Evolutionary conservation across 2,329 filamentous ascomycete genomes (phyloP), one percentile per base, ranked within the genome.

Genomic region (Pseudocercospora musae): DNA sequence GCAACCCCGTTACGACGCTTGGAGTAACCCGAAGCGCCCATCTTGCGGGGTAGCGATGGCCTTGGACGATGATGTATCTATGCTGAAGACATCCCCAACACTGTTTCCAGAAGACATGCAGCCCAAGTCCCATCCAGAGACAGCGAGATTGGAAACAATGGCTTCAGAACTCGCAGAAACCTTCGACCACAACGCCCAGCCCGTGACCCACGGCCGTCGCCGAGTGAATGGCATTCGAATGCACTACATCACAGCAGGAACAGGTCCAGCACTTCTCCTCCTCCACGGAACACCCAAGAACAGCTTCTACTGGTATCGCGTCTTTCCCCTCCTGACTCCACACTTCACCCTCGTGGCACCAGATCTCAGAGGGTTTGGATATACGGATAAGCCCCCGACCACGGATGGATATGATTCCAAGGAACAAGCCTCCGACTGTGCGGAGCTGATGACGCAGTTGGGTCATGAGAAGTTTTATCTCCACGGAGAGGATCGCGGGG

Each of bases 311-410:
- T 78, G 74, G 74, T 77, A 77, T 66, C 72, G 70, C 1, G 65
- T 77, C 33, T 65, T 74, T 15, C 74, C 75, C 0, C 67, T 73
- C 1, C 68, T 78, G 1, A 76, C 72, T 9, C 65, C 69, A 27
- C 68, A 77, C 62, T 77, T 77, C 65, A 76, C 71, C 0, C 59
- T 78, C 49, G 70, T 78, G 1, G 76, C 75, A 0, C 75, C 75
- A 1, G 75, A 77, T 60, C 66, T 77, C 0, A 70, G 76, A 15
- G 75, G 75, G 0, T 77, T 77, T 49, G 76, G 76, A 23, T 75
- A 75, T n/a, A 76, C 74, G 0, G 75, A 78, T 68, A 78, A 77
- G 58, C 75, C 75, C 0, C 76, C 75, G 0, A 71, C 74, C 3
- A 74, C 74, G 3, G 74, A 76, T 48, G 74, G 74, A 27, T 78